These are phyloP conservation scores for Ceratopteris richardii DNA, from an alignment of 75 land plant species.

Conservation along the genomic window DNA sequence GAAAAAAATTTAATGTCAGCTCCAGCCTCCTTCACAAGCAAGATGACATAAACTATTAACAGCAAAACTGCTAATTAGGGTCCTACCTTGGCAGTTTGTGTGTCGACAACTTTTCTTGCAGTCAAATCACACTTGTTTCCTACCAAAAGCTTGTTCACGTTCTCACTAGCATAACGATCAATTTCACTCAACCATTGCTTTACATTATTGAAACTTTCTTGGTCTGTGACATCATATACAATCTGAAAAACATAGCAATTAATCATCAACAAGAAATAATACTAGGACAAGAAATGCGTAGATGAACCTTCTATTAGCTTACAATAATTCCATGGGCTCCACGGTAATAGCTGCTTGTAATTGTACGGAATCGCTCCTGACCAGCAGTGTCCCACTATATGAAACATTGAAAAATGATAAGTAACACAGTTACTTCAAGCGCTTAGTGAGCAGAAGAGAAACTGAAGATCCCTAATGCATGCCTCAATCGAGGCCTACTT, in stretches of 20 bases:
- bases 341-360: conserved; percentile 88
- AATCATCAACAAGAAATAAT: background rate
- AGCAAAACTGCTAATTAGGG: background rate
- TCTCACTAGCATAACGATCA: conserved; percentile 82
- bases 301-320: background rate
- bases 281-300: conserved; percentile 1
- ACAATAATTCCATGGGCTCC: conserved; percentile 95
- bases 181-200: conserved; percentile 86
- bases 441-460: background rate
- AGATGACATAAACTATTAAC: conserved; percentile 3
- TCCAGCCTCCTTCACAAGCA: conserved; percentile 56
- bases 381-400: conserved; percentile 92
- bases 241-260: conserved; percentile 29
- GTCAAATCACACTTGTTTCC: conserved; percentile 80
- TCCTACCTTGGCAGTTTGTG: conserved; percentile 66
- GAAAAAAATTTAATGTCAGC: too few species aligned
- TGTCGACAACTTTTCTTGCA: conserved; percentile 60
- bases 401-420: too few species aligned
- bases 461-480: too few species aligned
- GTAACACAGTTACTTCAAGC: background rate
- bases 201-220: conserved; percentile 78
- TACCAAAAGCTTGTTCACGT: conserved; percentile 73
- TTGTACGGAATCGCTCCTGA: conserved; percentile 91
- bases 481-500: too few species aligned
- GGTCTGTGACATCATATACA: conserved; percentile 79